phyloP scores from a whole-genome alignment of 2,329 filamentous ascomycete genomes.

The Penicillium sp. region DNA sequence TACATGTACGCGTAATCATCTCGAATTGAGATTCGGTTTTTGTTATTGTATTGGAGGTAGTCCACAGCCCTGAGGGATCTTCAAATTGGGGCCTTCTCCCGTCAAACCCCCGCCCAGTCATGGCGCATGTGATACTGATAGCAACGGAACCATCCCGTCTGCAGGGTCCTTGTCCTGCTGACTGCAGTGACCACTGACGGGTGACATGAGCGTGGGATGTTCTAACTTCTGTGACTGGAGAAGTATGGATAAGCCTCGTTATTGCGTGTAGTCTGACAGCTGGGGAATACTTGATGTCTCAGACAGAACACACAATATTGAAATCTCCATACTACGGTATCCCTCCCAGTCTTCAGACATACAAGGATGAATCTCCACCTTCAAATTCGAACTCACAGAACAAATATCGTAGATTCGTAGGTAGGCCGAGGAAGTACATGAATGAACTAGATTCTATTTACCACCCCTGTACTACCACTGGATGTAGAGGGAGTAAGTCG shows the following conservation, averaged over 20 bases:
- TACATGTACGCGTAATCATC: background rate
- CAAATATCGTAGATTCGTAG: background rate
- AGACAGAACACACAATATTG: background rate
- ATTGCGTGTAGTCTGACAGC: background rate
- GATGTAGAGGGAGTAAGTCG: no score
- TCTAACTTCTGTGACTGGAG: conserved; percentile 1
- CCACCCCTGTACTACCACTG: no score
- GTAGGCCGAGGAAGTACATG: no score
- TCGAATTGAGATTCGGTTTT: background rate
- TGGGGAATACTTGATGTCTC: background rate
- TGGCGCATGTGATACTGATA: no score
- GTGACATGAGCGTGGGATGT: background rate
- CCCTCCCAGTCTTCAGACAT: conserved; percentile 1
- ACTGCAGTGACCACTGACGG: background rate
- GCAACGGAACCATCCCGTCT: background rate
- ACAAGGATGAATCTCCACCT: background rate
- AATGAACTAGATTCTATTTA: background rate
- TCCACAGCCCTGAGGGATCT: no score
- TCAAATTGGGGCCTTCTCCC: background rate
- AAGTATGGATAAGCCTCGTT: background rate
- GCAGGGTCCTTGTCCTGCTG: conserved; percentile 4
- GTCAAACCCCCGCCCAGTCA: background rate
- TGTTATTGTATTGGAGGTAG: background rate
- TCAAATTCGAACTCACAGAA: background rate
- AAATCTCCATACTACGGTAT: conserved; percentile 1